Evolutionary conservation across 2,329 filamentous ascomycete species (phyloP).

Genomic region (Epichloe sp.): DNA sequence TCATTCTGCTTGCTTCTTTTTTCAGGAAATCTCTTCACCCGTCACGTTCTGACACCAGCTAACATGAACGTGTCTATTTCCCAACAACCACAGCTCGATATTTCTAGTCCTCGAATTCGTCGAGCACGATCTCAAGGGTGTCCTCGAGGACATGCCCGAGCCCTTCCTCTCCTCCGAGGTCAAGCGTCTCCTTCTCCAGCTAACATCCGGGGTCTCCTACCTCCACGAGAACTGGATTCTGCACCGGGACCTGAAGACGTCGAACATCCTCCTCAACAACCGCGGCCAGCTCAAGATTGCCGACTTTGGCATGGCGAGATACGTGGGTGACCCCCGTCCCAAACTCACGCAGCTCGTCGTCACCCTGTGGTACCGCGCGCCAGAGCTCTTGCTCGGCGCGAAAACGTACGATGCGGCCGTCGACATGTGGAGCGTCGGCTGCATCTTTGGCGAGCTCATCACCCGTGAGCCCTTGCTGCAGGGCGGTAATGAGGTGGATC

Average conservation of each 20-base stretch:
- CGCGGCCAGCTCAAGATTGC: constrained; percentile 89
- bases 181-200: constrained; percentile 78
- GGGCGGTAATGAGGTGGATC: constrained; percentile 85
- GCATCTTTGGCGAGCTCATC: constrained; percentile 87
- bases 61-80: no score
- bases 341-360: constrained; percentile 87
- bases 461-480: constrained; percentile 72
- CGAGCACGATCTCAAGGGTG: constrained; percentile 88
- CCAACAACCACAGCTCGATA: constrained; percentile 40
- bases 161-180: constrained; percentile 86
- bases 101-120: constrained; percentile 95
- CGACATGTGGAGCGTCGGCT: constrained; percentile 94
- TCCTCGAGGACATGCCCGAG: constrained; percentile 88
- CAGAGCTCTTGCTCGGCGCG: constrained; percentile 76
- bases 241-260: constrained; percentile 86
- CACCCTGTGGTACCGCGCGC: constrained; percentile 91
- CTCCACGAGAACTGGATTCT: constrained; percentile 86
- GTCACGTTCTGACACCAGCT: neutral
- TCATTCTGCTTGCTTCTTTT: neutral
- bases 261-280: constrained; percentile 90
- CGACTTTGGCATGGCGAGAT: constrained; percentile 95
- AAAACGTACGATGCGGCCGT: constrained; percentile 61
- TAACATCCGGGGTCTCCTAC: constrained; percentile 68
- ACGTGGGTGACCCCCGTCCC: constrained; percentile 64
- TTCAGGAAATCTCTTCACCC: no score